Base-by-base conservation (phyloP, 73 alveolate genomes). In the Paramecium biaurelia region DNA sequence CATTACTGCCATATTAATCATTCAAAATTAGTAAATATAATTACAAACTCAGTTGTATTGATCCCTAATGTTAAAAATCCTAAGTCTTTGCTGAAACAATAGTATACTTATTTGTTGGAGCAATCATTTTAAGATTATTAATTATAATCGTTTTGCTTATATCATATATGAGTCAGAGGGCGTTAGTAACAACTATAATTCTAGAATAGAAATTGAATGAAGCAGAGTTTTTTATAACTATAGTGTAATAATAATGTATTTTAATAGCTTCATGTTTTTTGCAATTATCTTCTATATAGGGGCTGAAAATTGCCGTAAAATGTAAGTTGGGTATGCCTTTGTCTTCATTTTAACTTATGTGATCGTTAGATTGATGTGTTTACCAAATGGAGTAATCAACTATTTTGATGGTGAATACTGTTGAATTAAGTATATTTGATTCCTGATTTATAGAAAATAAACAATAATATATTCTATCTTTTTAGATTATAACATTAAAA, bases 331-430 rank as follows among this genome's bases (percentile, higher is more conserved):
- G n/a, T 72, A 72, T 72, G 86, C 59, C 9, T 38, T 72, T 72
- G 37, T 72, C 15, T 35, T 72, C 28, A 28, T 34, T 15, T 32
- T 72, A 42, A 72, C 86, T 14, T 72, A 72, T 10, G 86, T 72
- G 9, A 30, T 72, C 8, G 35, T 72, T 28, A 72, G 86, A 37
- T 32, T 72, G 58, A 34, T 72, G 86, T 72, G 86, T 35, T 32
- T 72, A 72, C 86, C 86, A 35, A 20, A 72, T 15, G 86, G 58
- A 38, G 56, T 72, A 10, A 32, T 35, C 18, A 72, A 72, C 12
- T 35, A 38, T 72, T 72, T 72, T 72, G 86, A 72, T 35, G 86
- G 86, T 11, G 86, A 72, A 32, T 72, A 72, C 38, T 37, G 15
- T 34, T 72, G 86, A 72, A 67, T 20, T 67, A 20, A 12, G 79